Conservation (phyloP, 2,329 filamentous ascomycete species). For the Dothiorella sarmentorum region DNA sequence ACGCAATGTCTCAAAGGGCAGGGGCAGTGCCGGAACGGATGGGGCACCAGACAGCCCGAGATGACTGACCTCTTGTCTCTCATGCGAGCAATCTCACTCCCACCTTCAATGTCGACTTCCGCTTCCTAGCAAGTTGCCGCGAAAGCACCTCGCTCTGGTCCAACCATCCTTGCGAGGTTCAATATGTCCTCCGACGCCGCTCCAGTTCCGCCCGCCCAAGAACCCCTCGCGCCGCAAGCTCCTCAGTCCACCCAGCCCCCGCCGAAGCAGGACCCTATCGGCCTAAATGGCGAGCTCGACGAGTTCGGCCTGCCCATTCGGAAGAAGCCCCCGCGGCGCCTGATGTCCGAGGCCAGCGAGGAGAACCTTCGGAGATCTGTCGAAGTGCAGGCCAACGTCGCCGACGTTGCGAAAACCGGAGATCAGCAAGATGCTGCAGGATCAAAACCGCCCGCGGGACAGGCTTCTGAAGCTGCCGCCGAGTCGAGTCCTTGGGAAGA, state of each 20-base stretch:
- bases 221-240: background rate
- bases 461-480: background rate
- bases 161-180: background rate
- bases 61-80: background rate
- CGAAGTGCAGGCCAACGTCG: slow-evolving; percentile 32
- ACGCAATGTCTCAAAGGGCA: slow-evolving; percentile 17
- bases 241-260: background rate
- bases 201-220: background rate
- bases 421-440: background rate
- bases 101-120: slow-evolving; percentile 14
- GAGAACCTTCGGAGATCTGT: slow-evolving; percentile 27
- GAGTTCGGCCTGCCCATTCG: slow-evolving; percentile 69
- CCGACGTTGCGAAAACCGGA: slow-evolving; percentile 20
- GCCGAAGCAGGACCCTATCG: slow-evolving; percentile 3
- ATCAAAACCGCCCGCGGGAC: slow-evolving; percentile 6
- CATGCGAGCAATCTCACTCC: background rate
- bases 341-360: slow-evolving; percentile 30
- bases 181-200: slow-evolving; percentile 5
- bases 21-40: slow-evolving; percentile 13
- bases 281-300: slow-evolving; percentile 52
- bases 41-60: slow-evolving; percentile 11
- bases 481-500: background rate
- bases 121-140: background rate
- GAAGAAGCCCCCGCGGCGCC: slow-evolving; percentile 28
- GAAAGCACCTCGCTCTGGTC: background rate